Evolutionary conservation across 164 flowering plant species (phyloP).

Genomic region (Warburgia ugandensis): DNA sequence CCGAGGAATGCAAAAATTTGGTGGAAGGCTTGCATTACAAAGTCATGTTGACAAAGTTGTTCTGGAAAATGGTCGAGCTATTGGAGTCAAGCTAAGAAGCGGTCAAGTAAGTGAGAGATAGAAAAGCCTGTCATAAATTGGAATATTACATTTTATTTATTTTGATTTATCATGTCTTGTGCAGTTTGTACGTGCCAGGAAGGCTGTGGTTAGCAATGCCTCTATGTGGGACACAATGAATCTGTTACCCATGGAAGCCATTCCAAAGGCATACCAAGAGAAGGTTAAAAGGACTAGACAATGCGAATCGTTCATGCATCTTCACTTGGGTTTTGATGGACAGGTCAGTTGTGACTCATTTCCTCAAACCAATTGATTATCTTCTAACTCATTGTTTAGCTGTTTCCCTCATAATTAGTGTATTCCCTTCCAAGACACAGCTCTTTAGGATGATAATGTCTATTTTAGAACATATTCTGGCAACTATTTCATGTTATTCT

Average conservation of each 20-base stretch:
- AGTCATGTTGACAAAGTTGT: slow-evolving; percentile 73
- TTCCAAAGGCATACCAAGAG: slow-evolving; percentile 56
- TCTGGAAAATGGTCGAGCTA: slow-evolving; percentile 74
- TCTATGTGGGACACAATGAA: slow-evolving; percentile 94
- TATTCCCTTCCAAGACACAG: too few species aligned
- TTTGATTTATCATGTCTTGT: slow-evolving; percentile 11
- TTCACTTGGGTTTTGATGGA: slow-evolving; percentile 91
- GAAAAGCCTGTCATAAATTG: neutral
- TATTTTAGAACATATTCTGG: too few species aligned
- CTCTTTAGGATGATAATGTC: too few species aligned
- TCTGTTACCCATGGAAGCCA: slow-evolving; percentile 52
- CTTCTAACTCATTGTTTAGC: too few species aligned
- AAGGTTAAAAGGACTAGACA: slow-evolving; percentile 52
- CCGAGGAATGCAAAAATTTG: slow-evolving; percentile 73
- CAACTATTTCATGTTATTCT: too few species aligned
- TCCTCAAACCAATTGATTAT: too few species aligned
- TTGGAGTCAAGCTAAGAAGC: slow-evolving; percentile 67
- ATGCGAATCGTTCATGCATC: slow-evolving; percentile 99
- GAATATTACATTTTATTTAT: neutral
- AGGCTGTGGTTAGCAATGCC: slow-evolving; percentile 97
- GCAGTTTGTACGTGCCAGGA: slow-evolving; percentile 85
- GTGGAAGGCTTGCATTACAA: slow-evolving; percentile 65
- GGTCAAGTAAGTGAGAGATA: slow-evolving; percentile 56
- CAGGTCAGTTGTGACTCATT: slow-evolving; percentile 43
- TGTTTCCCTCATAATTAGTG: too few species aligned